Evolutionary conservation across 495 filamentous ascomycete genomes (phyloP).

Genomic region (Cercophora sp.): DNA sequence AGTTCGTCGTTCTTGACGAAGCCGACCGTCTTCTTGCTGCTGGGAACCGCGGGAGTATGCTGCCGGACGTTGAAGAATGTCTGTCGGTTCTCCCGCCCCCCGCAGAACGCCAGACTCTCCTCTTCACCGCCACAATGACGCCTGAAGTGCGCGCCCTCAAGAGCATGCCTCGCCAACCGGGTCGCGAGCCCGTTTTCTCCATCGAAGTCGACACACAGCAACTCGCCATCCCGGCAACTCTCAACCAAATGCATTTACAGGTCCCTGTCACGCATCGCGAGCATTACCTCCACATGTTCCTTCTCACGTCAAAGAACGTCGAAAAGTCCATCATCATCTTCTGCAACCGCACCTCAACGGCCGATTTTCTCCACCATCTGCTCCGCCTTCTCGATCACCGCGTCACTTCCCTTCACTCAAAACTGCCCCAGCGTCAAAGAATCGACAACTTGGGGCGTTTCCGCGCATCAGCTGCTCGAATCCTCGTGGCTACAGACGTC

Average conservation of each 20-base stretch:
- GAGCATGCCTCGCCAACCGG: constrained; percentile 59
- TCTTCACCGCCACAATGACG: constrained; percentile 97
- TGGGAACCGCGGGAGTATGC: constrained; percentile 69
- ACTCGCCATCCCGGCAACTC: constrained; percentile 70
- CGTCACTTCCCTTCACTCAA: constrained; percentile 85
- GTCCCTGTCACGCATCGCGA: constrained; percentile 87
- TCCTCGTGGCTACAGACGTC: constrained; percentile 93
- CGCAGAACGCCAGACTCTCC: constrained; percentile 73
- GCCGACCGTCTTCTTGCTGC: constrained; percentile 83
- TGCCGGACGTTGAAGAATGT: constrained; percentile 88
- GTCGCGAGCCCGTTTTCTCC: constrained; percentile 73
- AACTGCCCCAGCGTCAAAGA: constrained; percentile 75
- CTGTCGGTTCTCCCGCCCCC: constrained; percentile 70
- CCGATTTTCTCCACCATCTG: constrained; percentile 80
- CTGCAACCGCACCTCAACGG: constrained; percentile 86
- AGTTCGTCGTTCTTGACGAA: constrained; percentile 91
- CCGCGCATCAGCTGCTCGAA: constrained; percentile 81
- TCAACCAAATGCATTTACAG: constrained; percentile 81
- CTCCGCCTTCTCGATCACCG: constrained; percentile 82
- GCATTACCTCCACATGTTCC: constrained; percentile 86
- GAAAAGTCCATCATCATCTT: constrained; percentile 83
- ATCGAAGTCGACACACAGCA: constrained; percentile 79
- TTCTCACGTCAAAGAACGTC: constrained; percentile 72
- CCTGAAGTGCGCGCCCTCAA: constrained; percentile 86
- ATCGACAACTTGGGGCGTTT: constrained; percentile 86